Base-by-base conservation (phyloP, 2,329 filamentous ascomycete genomes). In the Clarireedia paspali region DNA sequence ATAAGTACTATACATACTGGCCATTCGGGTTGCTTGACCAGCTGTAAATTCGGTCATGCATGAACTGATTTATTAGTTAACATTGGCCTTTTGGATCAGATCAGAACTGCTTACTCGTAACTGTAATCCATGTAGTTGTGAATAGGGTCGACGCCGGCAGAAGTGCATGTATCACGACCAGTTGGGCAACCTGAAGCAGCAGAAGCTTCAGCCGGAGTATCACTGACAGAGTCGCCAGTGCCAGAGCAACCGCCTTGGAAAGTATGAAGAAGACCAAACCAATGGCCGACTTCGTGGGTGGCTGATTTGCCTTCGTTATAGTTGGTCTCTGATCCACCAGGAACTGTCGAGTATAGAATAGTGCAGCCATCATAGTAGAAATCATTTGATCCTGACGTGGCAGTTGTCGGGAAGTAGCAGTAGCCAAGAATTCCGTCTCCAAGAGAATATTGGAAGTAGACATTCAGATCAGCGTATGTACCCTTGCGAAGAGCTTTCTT, bases 281-380 rank as follows among this genome's bases (percentile, higher is more conserved):
- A 78, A 68, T 78, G 75, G 15, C 75, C 75, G 45, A 74, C 66
- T 66, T 78, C 75, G 67, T 77, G 75, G 38, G 70, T 70, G 15
- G 63, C 66, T 44, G 71, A 73, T 57, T 69, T 62, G 53, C 74
- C 74, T 7, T 69, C 64, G 61, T 75, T 71, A 64, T 68, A 65
- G 60, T 61, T 63, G 12, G 64, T 59, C 6, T 63, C 62, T 40
- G 62, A 59, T 47, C 74, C 72, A 6, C 71, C 73, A 5, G 73
- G 73, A 17, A 75, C 67, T 17, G 69, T 69, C 52, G 63, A 62
- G 40, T 66, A 66, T 39, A 71, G 65, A 50, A 75, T 67, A 55
- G 69, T 66, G 68, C 76, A 77, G n/a, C 69, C 68, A 23, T 70
- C 68, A 10, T 34, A 59, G 61, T 69, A 64, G 66, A 73, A 72